A percentile compares a stretch with the other conserved stretches of the same genome.
Evolutionary conservation across 2,329 filamentous ascomycete species (phyloP).

Genomic region (Knoxdaviesia capensis): DNA sequence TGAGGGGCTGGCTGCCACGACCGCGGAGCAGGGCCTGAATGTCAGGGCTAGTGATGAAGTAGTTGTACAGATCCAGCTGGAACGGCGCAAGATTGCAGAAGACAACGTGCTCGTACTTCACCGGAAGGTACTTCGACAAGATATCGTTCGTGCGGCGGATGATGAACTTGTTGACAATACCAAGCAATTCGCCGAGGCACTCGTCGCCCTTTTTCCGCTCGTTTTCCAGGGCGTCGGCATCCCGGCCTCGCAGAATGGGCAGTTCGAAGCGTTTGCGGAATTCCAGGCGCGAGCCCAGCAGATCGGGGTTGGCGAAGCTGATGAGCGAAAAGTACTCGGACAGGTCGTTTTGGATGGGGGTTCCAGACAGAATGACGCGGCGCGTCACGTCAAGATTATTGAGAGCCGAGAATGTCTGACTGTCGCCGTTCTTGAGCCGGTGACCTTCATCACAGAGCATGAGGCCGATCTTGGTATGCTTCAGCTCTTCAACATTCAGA

Average conservation of each 20-base stretch:
- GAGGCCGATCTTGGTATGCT: conserved; percentile 73
- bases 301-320: conserved; percentile 86
- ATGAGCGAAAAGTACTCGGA: conserved; percentile 93
- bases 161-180: conserved; percentile 91
- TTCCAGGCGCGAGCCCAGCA: conserved; percentile 72
- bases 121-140: conserved; percentile 84
- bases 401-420: conserved; percentile 79
- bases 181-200: conserved; percentile 59
- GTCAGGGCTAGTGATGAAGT: conserved; percentile 89
- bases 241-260: conserved; percentile 77
- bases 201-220: conserved; percentile 72
- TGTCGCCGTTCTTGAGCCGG: conserved; percentile 90
- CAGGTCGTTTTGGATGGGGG: conserved; percentile 95
- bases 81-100: conserved; percentile 92
- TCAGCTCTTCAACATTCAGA: conserved; percentile 76
- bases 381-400: conserved; percentile 79
- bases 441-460: conserved; percentile 95
- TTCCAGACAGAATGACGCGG: conserved; percentile 87
- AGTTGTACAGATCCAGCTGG: conserved; percentile 83
- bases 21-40: conserved; percentile 82
- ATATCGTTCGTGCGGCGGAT: conserved; percentile 97
- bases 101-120: conserved; percentile 98
- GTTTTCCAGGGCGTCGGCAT: conserved; percentile 69
- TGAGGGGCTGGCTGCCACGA: conserved; percentile 88
- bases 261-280: conserved; percentile 90